Conservation (phyloP, 148 eudicot genomes). For the Rhododendron molle region DNA sequence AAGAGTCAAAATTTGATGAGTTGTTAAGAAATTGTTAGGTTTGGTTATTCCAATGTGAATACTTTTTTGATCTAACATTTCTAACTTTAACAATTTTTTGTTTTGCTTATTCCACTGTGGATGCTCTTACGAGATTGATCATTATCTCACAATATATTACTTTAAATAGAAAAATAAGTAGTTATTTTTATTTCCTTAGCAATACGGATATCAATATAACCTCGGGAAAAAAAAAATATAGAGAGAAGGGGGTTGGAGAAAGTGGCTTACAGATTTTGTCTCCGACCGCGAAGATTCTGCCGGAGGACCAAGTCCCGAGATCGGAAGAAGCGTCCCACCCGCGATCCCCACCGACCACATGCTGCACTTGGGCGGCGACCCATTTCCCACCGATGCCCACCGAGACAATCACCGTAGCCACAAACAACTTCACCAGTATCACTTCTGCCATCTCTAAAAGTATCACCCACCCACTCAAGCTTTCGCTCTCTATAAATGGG, state of each 20-base stretch:
- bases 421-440: neutral
- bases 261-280: slow-evolving; percentile 57
- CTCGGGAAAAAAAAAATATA: neutral
- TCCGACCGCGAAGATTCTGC: slow-evolving; percentile 54
- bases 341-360: slow-evolving; percentile 57
- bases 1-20: too few relatives aligned
- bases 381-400: slow-evolving; percentile 18
- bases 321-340: slow-evolving; percentile 53
- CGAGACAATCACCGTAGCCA: neutral
- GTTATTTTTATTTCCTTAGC: too few relatives aligned
- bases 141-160: too few relatives aligned
- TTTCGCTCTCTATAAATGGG: neutral
- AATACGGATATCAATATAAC: too few relatives aligned
- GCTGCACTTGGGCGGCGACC: slow-evolving; percentile 39
- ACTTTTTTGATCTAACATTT: too few relatives aligned
- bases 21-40: too few relatives aligned
- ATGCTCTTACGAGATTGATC: too few relatives aligned
- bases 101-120: too few relatives aligned
- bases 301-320: slow-evolving; percentile 48
- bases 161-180: too few relatives aligned
- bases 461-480: neutral
- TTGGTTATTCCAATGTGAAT: too few relatives aligned
- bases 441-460: neutral
- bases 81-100: too few relatives aligned
- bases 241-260: neutral